Conservation (phyloP, 208 protist genomes). For the Wallacemonas sp. region DNA sequence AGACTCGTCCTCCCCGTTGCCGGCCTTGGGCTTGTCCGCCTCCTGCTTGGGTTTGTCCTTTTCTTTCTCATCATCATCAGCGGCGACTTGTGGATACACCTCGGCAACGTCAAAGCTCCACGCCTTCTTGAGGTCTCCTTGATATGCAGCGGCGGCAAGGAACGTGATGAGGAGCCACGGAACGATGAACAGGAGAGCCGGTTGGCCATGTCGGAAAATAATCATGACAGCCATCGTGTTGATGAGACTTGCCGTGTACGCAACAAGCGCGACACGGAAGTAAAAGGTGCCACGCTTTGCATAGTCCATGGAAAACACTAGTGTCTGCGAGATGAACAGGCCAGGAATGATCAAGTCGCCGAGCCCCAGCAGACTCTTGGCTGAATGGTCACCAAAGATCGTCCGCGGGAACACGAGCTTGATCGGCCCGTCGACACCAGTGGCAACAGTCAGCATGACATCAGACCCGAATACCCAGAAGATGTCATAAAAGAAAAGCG, state of each 20-base stretch:
- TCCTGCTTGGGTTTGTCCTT: slow-evolving; percentile 12
- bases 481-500: slow-evolving; percentile 98
- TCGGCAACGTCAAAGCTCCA: slow-evolving; percentile 46
- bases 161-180: slow-evolving; percentile 86
- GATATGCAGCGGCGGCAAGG: slow-evolving; percentile 31
- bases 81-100: slow-evolving; percentile 18
- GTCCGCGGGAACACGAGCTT: slow-evolving; percentile 94
- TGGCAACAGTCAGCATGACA: slow-evolving; percentile 96
- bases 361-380: slow-evolving; percentile 94
- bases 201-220: slow-evolving; percentile 94
- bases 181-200: slow-evolving; percentile 91
- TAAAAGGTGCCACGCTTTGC: slow-evolving; percentile 79
- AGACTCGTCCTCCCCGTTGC: slow-evolving; percentile 30
- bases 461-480: slow-evolving; percentile 98
- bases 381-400: slow-evolving; percentile 62
- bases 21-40: slow-evolving; percentile 18
- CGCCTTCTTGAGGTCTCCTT: slow-evolving; percentile 67
- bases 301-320: slow-evolving; percentile 88
- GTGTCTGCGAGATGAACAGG: slow-evolving; percentile 93
- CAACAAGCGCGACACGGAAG: slow-evolving; percentile 81
- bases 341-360: slow-evolving; percentile 97
- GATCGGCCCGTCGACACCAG: slow-evolving; percentile 95
- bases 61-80: slow-evolving; percentile 2
- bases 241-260: slow-evolving; percentile 90
- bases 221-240: slow-evolving; percentile 96